Base-by-base conservation (phyloP, 441 rosid genomes). In the Erysimum cheiri region DNA sequence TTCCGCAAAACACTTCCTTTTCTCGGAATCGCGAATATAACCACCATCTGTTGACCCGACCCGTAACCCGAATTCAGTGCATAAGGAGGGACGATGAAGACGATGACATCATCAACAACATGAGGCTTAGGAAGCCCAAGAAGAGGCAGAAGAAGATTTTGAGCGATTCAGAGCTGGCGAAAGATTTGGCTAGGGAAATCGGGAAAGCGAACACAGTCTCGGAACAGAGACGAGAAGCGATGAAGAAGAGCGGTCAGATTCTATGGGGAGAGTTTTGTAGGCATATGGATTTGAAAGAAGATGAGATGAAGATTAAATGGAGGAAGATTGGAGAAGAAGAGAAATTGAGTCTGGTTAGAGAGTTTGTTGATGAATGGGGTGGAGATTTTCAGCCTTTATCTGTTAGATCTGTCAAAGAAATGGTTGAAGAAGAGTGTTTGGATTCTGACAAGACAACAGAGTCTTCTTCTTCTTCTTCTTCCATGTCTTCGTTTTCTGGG, bases 161-260 rank as follows among this genome's bases (percentile, higher is more conserved):
- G 71, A 65, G 71, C 31, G 90, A 83, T 49, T 72, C 87, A 2
- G 89, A 82, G 58, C 83, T 92, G 13, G 88, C 94, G 3, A 78
- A 82, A 47, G 91, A 83, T 61, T 75, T 92, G 39, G 87, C 92
- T 0, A 37, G 83, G 50, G 84, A 86, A 55, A 80, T 87, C 54
- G 84, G 84, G 29, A 88, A 80, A 74, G 82, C 81, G 28, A 85
- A 80, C 54, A 58, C 84, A 75, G 83, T 74, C 13, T 32, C 71
- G 60, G 77, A 60, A 58, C 91, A 80, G 60, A 87, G 83, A 36
- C 76, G 86, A 48, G 90, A 85, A 54, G 96, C 98, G 68, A 80
- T 92, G 96, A 79, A 74, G 79, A 88, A 85, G 75, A 88, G 93
- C 80, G 77, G 75, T 37, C 84, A 82, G 65, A 60, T 92, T 60